Conservation (phyloP, 345 rosid species). For the Orychophragmus violaceus region DNA sequence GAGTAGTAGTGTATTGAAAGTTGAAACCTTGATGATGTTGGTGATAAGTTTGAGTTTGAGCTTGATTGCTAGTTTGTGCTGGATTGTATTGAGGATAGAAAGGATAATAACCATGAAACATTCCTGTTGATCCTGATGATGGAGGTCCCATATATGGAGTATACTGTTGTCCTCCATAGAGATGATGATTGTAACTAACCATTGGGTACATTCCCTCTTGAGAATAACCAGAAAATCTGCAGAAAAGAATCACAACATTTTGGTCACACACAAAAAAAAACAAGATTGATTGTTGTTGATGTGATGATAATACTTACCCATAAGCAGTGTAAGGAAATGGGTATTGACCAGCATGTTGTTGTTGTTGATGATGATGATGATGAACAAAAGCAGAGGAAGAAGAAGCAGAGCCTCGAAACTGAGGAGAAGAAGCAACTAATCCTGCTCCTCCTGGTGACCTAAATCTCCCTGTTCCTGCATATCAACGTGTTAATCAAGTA, state of each 20-base stretch:
- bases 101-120: conserved; percentile 58
- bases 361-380: conserved; percentile 14
- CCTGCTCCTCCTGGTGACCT: conserved; percentile 43
- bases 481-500: conserved; percentile 18
- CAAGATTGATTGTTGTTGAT: neutral
- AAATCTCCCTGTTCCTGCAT: conserved; percentile 51
- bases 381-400: conserved; percentile 47
- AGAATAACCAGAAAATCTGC: conserved; percentile 61
- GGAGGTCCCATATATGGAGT: conserved; percentile 54
- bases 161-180: conserved; percentile 70
- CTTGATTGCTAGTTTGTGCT: conserved; percentile 38
- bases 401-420: conserved; percentile 27
- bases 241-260: neutral
- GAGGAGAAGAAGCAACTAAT: conserved; percentile 43
- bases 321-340: conserved; percentile 58
- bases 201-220: conserved; percentile 59
- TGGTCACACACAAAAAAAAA: neutral
- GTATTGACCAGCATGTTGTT: conserved; percentile 48
- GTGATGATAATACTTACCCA: conserved; percentile 45
- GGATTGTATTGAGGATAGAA: conserved; percentile 50
- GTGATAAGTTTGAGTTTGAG: conserved; percentile 33
- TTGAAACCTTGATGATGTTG: conserved; percentile 49
- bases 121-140: conserved; percentile 48
- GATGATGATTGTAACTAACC: conserved; percentile 50
- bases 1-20: conserved; percentile 39